Evolutionary conservation across 2,329 filamentous ascomycete species (phyloP).

Genomic region (Alternaria sp.): DNA sequence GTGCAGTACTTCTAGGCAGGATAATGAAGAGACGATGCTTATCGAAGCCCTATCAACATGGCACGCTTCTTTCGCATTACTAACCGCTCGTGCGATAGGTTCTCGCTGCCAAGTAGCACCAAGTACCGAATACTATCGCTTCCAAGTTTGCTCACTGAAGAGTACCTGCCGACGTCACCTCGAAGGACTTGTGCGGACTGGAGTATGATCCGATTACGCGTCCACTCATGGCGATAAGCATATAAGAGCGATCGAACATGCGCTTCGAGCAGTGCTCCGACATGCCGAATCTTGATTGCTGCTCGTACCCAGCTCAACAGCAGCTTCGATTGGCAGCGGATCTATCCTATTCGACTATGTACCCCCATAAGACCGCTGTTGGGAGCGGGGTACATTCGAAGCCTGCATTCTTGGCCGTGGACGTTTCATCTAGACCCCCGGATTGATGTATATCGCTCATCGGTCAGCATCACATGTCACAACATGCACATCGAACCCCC

Average conservation of each 20-base stretch:
- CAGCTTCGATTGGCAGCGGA: background rate
- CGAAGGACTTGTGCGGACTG: background rate
- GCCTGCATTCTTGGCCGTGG: background rate
- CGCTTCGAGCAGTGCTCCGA: background rate
- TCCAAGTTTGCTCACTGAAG: background rate
- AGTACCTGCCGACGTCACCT: background rate
- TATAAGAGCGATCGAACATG: background rate
- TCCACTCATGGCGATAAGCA: background rate
- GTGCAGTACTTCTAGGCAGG: background rate
- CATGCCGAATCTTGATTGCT: background rate
- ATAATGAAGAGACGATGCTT: background rate
- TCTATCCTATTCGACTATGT: background rate
- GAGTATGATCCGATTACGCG: background rate
- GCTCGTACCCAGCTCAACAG: background rate
- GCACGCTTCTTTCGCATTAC: background rate
- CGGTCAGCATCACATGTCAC: background rate
- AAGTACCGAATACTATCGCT: background rate
- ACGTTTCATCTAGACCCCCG: background rate
- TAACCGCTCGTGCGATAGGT: background rate
- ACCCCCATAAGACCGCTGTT: background rate
- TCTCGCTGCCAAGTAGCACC: background rate
- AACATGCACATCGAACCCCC: background rate
- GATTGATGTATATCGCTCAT: background rate
- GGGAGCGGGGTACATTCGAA: background rate
- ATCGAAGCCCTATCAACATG: background rate